Evolutionary conservation across 495 filamentous ascomycete species (phyloP), one percentile per base, ranked within the genome.

Genomic region (Daldinia vernicosa): DNA sequence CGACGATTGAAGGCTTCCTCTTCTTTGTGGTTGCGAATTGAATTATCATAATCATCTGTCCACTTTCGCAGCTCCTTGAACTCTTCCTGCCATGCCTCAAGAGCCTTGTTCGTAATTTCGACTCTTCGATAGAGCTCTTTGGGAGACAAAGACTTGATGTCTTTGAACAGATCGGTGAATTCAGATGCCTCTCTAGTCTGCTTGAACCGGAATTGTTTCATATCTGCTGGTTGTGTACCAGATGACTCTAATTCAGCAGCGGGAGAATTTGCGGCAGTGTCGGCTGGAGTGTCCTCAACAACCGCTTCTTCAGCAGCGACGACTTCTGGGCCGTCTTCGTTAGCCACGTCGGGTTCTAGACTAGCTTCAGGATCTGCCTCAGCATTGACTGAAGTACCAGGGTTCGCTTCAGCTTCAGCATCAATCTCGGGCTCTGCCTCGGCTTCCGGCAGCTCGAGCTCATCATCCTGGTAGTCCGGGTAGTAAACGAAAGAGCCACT

Each of bases 51-150:
- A 59, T 79, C 83, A 37, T 86, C 85, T 19, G 85, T 79, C 37
- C 88, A 80, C 59, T 85, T 84, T 61, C 89, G 84, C 5, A 93
- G 83, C 15, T 82, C 82, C 12, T 87, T 72, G 71, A 84, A 92
- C 70, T 94, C 89, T 17, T 88, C 81, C 75, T 93, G 89, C 81
- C 88, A 89, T 5, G 79, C 78, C 43, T 81, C 79, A 59, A 94
- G 69, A 4, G 84, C 83, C 51, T 81, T 75, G 12, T 83, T 84
- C 2, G 84, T 82, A 55, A 87, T 85, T 32, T 85, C 81, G 4
- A 87, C 80, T 14, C 84, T 79, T 5, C 76, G 75, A 59, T 89
- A 88, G 0, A 92, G 82, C 50, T 85, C 84, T 22, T 84, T 84
- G 0, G 61, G 77, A 9, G 79, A 66, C 54, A 83, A 73, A 2